These are phyloP conservation scores for Staphylotrichum longicolle DNA, from an alignment of 495 filamentous ascomycete genomes.

Conservation along the genomic window DNA sequence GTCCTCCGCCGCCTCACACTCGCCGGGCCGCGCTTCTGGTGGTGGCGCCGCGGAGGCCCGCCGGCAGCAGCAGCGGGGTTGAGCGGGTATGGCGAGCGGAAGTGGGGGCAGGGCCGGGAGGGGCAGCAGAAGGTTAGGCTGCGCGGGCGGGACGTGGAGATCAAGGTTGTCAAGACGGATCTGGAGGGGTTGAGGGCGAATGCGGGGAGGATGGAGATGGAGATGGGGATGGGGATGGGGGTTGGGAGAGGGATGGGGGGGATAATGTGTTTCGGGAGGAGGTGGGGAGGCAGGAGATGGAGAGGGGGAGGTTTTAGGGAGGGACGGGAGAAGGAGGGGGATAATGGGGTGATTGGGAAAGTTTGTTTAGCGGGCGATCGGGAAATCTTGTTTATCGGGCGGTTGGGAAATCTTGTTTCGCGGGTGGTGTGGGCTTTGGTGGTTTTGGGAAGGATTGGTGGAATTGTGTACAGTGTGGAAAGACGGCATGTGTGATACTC, in stretches of 20 bases:
- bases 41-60: neutral
- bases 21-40: no score
- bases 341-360: no score
- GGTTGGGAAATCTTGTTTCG: no score
- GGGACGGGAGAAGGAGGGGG: no score
- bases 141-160: slow-evolving; percentile 15
- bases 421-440: no score
- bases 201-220: slow-evolving; percentile 8
- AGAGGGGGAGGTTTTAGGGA: slow-evolving; percentile 3
- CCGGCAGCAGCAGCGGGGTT: neutral
- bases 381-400: no score
- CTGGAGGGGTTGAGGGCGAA: slow-evolving; percentile 19
- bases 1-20: neutral
- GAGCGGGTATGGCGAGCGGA: neutral
- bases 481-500: no score
- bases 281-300: slow-evolving; percentile 20
- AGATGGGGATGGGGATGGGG: neutral
- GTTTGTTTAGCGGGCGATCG: no score
- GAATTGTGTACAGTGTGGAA: no score
- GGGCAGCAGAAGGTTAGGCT: neutral
- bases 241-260: neutral
- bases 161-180: slow-evolving; percentile 19
- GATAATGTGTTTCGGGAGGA: slow-evolving; percentile 22
- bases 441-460: no score
- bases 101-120: neutral